Evolutionary conservation across 352 stramenopile species (phyloP), one percentile per base, ranked within the genome.

Genomic region (Pilasporangium apinafurcum): DNA sequence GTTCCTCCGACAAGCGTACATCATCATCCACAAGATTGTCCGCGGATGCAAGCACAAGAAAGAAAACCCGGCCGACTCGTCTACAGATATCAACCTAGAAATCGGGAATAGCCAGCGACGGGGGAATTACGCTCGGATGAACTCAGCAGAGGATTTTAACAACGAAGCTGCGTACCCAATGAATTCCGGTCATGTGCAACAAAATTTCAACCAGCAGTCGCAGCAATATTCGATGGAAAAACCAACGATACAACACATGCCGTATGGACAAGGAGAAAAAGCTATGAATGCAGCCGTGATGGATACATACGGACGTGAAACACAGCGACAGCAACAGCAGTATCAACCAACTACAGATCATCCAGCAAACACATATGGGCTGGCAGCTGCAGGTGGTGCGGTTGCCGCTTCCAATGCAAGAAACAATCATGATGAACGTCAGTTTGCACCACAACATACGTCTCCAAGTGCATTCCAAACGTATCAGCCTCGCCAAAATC

Each of bases 1-100:
- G 3, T 85, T 93, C 45, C 35, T 88, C 18, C 76, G 81, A 1
- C 81, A 93, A 55, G 61, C 66, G 13, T 93, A 90, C 65, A 65
- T 79, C 21, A 86, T 86, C 48, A 58, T 83, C 24, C 71, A 77
- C 51, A 91, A 91, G 46, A 49, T 90, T 16, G 40, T 76, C 13
- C 56, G 57, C 8, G 54, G 47, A 2, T 74, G 57, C 59, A 77
- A 79, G 54, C 71, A 80, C 44, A 53, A 73, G 18, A 60, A 58
- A 36, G 54, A 59, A 16, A 40, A 71, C 12, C 52, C 47, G 24
- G 42, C 40, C 12, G 27, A 41, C 7, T 37, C 45, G 16, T 48
- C 37, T 5, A 73, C 62, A 2, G 59, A 65, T 27, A 83, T 79
- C 36, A 77, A 79, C 31, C 58, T 83, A n/a, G 69, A 83, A 34